phyloP scores from a whole-genome alignment of 257 asterid species.

The Solanum habrochaites region DNA sequence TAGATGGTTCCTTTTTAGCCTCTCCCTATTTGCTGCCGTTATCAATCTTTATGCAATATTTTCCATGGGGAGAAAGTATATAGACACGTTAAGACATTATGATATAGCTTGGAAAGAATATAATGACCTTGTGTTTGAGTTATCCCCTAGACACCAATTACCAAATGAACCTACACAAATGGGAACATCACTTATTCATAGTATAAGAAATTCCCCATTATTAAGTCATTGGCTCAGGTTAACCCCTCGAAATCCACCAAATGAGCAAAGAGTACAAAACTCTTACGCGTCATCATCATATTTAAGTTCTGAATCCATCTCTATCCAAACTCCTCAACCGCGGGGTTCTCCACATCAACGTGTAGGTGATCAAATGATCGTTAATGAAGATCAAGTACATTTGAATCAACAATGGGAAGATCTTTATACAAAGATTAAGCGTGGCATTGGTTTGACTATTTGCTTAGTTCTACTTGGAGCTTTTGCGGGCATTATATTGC shows the following conservation, averaged over 20 bases:
- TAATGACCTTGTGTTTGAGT: not conserved
- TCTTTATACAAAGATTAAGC: not conserved
- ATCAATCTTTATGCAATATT: conserved; percentile 11
- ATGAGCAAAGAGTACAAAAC: not conserved
- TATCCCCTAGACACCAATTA: not conserved
- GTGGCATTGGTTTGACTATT: not conserved
- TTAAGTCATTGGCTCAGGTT: not conserved
- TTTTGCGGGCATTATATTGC: conserved; percentile 2
- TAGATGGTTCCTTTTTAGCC: conserved; percentile 2
- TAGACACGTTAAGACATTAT: not conserved
- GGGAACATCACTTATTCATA: not conserved
- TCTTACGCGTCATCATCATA: not conserved
- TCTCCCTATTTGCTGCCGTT: conserved; percentile 9
- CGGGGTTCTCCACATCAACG: not conserved
- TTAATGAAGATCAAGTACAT: not conserved
- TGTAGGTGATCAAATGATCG: not conserved
- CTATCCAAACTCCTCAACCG: not conserved
- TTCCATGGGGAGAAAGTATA: conserved; percentile 1
- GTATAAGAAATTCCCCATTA: not conserved
- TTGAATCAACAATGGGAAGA: not conserved
- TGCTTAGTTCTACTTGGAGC: conserved; percentile 5
- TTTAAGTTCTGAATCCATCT: not conserved
- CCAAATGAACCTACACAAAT: not conserved
- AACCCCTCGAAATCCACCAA: not conserved
- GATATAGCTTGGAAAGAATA: conserved; percentile 4